Evolutionary conservation across 768 basidiomycete genomes (phyloP).

Genomic region (Chalciporus sphaerocephalus): DNA sequence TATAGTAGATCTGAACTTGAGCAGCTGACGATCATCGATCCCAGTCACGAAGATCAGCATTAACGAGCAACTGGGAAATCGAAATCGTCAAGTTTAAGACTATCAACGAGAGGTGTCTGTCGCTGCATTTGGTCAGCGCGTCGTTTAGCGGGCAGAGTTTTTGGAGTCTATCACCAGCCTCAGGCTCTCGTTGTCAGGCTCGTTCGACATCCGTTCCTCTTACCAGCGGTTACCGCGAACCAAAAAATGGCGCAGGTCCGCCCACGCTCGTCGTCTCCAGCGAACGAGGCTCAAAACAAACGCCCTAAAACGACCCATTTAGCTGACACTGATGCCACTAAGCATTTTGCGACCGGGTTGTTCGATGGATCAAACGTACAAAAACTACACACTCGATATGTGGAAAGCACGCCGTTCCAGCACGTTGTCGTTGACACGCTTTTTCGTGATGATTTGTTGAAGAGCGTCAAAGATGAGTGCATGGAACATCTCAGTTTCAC

Average conservation of each 20-base stretch:
- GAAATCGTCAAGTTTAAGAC: no score
- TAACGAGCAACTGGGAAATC: no score
- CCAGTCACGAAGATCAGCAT: no score
- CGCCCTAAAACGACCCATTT: conserved; percentile 37
- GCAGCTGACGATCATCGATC: no score
- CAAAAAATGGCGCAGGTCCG: conserved; percentile 43
- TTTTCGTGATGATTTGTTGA: conserved; percentile 78
- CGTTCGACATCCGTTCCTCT: no score
- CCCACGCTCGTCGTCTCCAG: conserved; percentile 42
- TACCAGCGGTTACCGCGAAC: no score
- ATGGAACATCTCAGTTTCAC: conserved; percentile 73
- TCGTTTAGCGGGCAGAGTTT: no score
- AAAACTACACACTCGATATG: conserved; percentile 53
- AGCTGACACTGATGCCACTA: conserved; percentile 9
- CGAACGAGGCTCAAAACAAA: conserved; percentile 29
- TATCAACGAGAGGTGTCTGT: no score
- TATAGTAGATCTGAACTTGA: no score
- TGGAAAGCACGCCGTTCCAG: conserved; percentile 66
- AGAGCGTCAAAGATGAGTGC: conserved; percentile 81
- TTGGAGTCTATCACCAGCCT: no score
- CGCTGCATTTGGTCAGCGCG: no score
- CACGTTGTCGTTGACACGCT: conserved; percentile 77
- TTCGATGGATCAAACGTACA: conserved; percentile 56
- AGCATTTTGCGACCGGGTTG: conserved; percentile 38
- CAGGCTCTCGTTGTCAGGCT: no score